phyloP scores from a whole-genome alignment of 345 rosid genomes.

The Dimocarpus longan region DNA sequence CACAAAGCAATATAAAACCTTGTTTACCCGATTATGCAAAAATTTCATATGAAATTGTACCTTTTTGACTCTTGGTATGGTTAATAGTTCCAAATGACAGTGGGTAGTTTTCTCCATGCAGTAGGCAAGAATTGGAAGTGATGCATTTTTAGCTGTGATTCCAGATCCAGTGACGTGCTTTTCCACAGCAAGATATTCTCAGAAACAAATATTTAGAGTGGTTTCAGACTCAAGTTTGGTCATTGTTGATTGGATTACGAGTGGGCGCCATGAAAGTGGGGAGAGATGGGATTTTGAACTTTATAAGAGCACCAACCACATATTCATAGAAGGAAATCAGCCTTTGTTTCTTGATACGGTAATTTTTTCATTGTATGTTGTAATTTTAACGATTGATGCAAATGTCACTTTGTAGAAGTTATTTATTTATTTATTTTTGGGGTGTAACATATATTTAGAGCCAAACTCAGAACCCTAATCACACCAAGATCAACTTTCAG shows the following conservation, averaged over 20 bases:
- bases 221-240: slow-evolving; percentile 67
- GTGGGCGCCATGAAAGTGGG: slow-evolving; percentile 89
- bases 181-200: slow-evolving; percentile 82
- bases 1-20: no score
- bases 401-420: not conserved
- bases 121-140: slow-evolving; percentile 82
- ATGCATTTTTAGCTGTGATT: slow-evolving; percentile 65
- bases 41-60: not conserved
- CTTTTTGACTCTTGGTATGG: not conserved
- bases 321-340: slow-evolving; percentile 51
- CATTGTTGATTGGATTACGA: slow-evolving; percentile 92
- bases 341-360: slow-evolving; percentile 87
- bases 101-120: slow-evolving; percentile 29
- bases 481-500: no score
- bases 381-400: not conserved
- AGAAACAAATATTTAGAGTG: slow-evolving; percentile 79
- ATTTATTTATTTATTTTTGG: not conserved
- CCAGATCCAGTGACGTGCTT: slow-evolving; percentile 97
- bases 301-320: slow-evolving; percentile 82
- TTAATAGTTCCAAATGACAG: no score
- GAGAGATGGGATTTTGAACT: slow-evolving; percentile 88
- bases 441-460: no score
- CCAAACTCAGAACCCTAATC: no score
- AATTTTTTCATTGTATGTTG: slow-evolving; percentile 20
- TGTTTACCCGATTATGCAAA: not conserved